Base-by-base conservation (phyloP, 2,329 filamentous ascomycete species). In the Aureobasidium vineae region DNA sequence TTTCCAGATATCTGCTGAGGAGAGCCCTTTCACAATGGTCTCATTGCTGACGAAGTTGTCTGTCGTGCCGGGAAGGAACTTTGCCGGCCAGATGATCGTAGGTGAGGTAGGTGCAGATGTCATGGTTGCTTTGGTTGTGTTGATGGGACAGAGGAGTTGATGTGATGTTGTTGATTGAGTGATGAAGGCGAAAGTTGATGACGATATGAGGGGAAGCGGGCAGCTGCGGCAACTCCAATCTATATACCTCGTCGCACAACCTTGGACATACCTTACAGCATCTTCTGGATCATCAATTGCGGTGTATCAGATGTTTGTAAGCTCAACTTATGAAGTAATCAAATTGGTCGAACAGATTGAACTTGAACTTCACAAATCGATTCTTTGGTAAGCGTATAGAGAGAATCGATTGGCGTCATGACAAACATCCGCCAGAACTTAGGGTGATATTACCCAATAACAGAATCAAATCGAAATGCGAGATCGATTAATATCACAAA, bases 11-110 rank as follows among this genome's bases (percentile, higher is more conserved):
- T 76, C 71, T 8, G 70, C 63, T 6, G 73, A 70, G 28, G 71
- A 71, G 7, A 77, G 28, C 50, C 67, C 63, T 52, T 69, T 67
- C 8, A 70, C 75, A 57, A 77, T 73, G 50, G 71, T 69, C 69
- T 77, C 76, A 69, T 77, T 77, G 59, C 71, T 71, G 52, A 76
- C 71, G 66, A 73, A 77, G 69, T 77, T 77, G 69, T 76, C 74
- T 21, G 76, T 77, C 43, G 73, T 77, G 31, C 76, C 75, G 0
- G 76, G 76, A n/a, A 74, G 67, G 68, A 72, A 77, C 41, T 71
- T 68, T 1, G 54, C 11, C 21, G 76, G 75, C 74, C 75, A 77
- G 66, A 72, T 68, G 66, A 77, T 77, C 65, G 74, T 70, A 16
- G 73, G 33, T 10, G 64, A 49, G 23, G 67, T 63, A 10, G 63